Evolutionary conservation across 2,329 filamentous ascomycete genomes (phyloP).

Genomic region (Pseudogymnoascus sp.): DNA sequence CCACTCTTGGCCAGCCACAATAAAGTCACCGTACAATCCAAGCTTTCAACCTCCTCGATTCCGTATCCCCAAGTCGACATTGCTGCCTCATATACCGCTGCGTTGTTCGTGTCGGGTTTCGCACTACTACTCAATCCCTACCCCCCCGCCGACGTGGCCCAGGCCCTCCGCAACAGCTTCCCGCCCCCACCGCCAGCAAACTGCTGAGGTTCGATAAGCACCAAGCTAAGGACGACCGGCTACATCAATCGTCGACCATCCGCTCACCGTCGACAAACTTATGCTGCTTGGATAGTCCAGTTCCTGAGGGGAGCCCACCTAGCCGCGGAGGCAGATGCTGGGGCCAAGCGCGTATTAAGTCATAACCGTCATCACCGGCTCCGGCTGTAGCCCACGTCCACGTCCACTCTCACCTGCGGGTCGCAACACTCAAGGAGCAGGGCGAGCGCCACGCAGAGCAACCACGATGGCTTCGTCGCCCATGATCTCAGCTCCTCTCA

Average conservation of each 20-base stretch:
- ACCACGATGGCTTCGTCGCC: constrained; percentile 27
- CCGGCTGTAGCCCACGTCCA: constrained; percentile 1
- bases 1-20: neutral
- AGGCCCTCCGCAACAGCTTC: constrained; percentile 3
- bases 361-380: constrained; percentile 3
- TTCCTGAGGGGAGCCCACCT: constrained; percentile 7
- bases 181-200: constrained; percentile 3
- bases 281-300: neutral
- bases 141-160: neutral
- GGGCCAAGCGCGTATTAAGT: constrained; percentile 2
- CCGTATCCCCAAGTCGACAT: neutral
- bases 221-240: neutral
- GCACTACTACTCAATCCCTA: neutral
- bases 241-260: constrained; percentile 5
- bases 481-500: constrained; percentile 92
- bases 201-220: constrained; percentile 6
- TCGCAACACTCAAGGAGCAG: neutral
- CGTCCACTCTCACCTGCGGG: constrained; percentile 7
- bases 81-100: constrained; percentile 4
- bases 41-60: constrained; percentile 1
- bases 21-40: neutral
- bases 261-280: neutral
- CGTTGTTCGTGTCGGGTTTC: constrained; percentile 5
- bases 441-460: neutral
- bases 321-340: constrained; percentile 7